Conservation (phyloP, 1,139 yeast species). For the Meyerozyma smithsonii region DNA sequence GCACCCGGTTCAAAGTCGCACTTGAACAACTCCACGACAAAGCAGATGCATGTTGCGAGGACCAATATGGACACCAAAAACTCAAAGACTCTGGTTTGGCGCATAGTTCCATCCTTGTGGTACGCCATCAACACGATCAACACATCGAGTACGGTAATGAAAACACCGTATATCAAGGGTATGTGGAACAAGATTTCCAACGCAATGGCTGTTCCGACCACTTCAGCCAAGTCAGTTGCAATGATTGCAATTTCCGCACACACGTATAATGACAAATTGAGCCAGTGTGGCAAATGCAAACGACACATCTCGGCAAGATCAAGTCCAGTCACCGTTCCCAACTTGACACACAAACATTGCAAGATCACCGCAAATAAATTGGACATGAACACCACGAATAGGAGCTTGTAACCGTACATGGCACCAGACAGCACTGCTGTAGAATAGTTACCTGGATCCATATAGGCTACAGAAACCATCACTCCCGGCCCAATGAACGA, state of each 20-base stretch:
- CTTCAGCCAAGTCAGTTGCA: conserved; percentile 80
- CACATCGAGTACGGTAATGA: conserved; percentile 70
- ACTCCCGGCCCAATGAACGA: conserved; percentile 77
- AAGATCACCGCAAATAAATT: conserved; percentile 68
- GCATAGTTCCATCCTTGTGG: conserved; percentile 66
- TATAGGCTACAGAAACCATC: conserved; percentile 71
- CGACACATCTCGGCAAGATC: conserved; percentile 77
- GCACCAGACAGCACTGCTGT: conserved; percentile 81
- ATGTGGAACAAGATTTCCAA: conserved; percentile 63
- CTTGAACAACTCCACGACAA: conserved; percentile 55
- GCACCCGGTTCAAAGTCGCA: conserved; percentile 39
- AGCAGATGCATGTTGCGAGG: conserved; percentile 61
- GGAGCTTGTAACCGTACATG: conserved; percentile 57
- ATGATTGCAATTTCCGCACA: conserved; percentile 73
- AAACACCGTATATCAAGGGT: conserved; percentile 63
- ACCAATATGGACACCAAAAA: conserved; percentile 60
- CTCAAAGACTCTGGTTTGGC: conserved; percentile 63
- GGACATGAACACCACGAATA: conserved; percentile 60
- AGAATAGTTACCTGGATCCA: conserved; percentile 81
- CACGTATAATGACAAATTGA: conserved; percentile 54
- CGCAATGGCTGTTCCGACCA: conserved; percentile 76
- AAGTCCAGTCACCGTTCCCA: conserved; percentile 75
- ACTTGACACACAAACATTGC: conserved; percentile 66
- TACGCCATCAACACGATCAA: conserved; percentile 64
- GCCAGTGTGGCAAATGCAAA: conserved; percentile 51